These are phyloP conservation scores for Entomortierella lignicola DNA, from an alignment of 192 early-diverging fungal genomes.

Conservation along the genomic window DNA sequence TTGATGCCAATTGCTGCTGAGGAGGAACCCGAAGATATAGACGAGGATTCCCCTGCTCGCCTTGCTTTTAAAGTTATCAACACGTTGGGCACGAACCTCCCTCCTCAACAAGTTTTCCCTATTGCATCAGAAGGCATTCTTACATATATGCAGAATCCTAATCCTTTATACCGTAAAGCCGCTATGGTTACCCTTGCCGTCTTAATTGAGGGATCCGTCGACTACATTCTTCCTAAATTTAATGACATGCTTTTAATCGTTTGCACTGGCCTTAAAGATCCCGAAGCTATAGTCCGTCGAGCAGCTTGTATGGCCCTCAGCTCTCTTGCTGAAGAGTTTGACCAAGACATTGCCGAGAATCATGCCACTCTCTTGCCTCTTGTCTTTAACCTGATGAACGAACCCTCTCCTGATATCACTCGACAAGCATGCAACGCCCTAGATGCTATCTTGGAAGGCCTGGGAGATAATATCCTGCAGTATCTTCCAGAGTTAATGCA, in stretches of 20 bases:
- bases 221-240: constrained; percentile 82
- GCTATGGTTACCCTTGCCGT: constrained; percentile 85
- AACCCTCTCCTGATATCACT: constrained; percentile 76
- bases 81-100: constrained; percentile 82
- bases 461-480: constrained; percentile 81
- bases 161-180: constrained; percentile 83
- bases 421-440: constrained; percentile 86
- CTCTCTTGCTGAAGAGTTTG: constrained; percentile 84
- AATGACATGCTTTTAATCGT: constrained; percentile 84
- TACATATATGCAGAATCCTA: constrained; percentile 81
- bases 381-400: constrained; percentile 86
- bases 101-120: constrained; percentile 91
- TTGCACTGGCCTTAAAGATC: constrained; percentile 83
- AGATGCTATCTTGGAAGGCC: constrained; percentile 89
- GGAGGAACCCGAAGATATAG: constrained; percentile 81
- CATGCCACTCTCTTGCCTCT: constrained; percentile 88
- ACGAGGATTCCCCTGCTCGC: constrained; percentile 85
- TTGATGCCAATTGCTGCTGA: constrained; percentile 88
- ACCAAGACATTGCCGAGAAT: constrained; percentile 80
- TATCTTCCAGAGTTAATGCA: constrained; percentile 89
- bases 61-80: constrained; percentile 77
- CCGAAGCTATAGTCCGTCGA: constrained; percentile 79
- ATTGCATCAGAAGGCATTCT: constrained; percentile 77
- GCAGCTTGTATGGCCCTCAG: constrained; percentile 91
- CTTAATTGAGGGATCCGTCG: constrained; percentile 88